Evolutionary conservation across 306 rosid genomes (phyloP), one percentile per base, ranked within the genome.

Genomic region (Quercus bicolor): DNA sequence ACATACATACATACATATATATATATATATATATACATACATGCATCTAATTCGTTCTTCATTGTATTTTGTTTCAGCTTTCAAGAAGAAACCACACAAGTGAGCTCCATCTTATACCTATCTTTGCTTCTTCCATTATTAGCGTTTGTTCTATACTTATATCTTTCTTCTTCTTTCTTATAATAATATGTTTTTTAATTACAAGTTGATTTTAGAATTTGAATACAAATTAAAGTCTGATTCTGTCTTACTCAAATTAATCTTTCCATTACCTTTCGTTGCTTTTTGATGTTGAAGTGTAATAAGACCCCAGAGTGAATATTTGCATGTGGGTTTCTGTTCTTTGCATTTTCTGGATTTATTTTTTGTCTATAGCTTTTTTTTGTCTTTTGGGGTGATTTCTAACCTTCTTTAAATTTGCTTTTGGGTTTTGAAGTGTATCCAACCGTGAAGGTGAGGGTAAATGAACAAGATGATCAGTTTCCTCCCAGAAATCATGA

Each of bases 391-490:
- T 26, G 19, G 33, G 26, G 31, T 21, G 24, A 14, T 59, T 51
- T 23, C 37, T 12, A 26, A 10, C n/a, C 11, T 40, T 64, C 20
- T 48, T 19, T 9, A 18, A 61, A 59, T 64, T 45, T 74, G 51
- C 10, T 56, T 34, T 59, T 53, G 62, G 54, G 29, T 81, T 69
- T 56, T 76, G 57, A 80, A 89, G 93, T 90, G 91, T 76, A 87
- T 84, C 88, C 91, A 7, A 84, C 73, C 59, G 84, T 79, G 78
- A 88, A 77, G 77, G 92, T 87, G 78, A 91, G 78, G 59, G 60
- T 54, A 8, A 13, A 80, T 56, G 85, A 85, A 10, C 77, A 78
- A 78, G 86, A 88, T 54, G 88, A 83, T 28, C 10, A 57, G 56
- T 33, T 68, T 72, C 77, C 73, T 66, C 75, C 77, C 1, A 69